Evolutionary conservation across 371 early-diverging fungal genomes (phyloP).

Genomic region (Chytridium lagenaria): DNA sequence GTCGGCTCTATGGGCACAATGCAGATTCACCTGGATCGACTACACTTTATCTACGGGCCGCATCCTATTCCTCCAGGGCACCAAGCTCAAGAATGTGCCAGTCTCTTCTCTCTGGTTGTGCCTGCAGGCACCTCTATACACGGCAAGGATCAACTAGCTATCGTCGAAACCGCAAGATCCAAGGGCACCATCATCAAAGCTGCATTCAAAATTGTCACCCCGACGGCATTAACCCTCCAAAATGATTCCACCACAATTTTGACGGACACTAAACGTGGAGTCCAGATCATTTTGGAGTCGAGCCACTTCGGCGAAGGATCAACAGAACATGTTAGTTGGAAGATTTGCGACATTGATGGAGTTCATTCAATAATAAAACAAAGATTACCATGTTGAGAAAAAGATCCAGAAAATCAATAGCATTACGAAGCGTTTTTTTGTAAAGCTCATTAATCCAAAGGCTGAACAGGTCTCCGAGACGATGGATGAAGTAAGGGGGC

Average conservation of each 20-base stretch:
- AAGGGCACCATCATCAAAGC: neutral
- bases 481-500: neutral
- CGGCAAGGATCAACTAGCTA: neutral
- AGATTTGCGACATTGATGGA: neutral
- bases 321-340: neutral
- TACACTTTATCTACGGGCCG: conserved; percentile 1
- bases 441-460: no score
- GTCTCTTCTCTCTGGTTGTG: neutral
- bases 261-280: neutral
- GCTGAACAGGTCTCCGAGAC: no score
- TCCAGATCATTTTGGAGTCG: neutral
- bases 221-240: neutral
- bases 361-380: no score
- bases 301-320: neutral
- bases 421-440: neutral
- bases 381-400: neutral
- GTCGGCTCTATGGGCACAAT: neutral
- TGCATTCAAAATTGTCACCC: neutral
- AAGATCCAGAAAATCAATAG: no score
- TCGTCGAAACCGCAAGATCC: neutral
- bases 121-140: neutral
- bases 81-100: neutral
- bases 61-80: neutral
- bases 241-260: neutral
- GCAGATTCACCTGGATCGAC: neutral